Evolutionary conservation across 768 basidiomycete species (phyloP), one percentile per base, ranked within the genome.

Genomic region (Pholiota microspora): DNA sequence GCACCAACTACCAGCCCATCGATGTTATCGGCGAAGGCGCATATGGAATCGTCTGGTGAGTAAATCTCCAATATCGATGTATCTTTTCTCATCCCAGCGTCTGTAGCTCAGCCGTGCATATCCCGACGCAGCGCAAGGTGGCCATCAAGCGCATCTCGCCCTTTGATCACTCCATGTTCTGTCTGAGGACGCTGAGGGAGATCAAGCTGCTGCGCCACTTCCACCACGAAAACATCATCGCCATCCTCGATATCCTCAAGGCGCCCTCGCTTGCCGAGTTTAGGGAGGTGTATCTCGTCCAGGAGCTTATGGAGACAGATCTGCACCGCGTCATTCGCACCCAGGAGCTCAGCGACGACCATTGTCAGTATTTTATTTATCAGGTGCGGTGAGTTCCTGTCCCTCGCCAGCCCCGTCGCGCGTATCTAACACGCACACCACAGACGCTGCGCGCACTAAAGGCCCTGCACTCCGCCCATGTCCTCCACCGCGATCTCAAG

Each of bases 331-430:
- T 99, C 45, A 98, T 99, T 62, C 81, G 92, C 23, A 96, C 97
- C 0, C 96, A 98, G 71, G 84, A 90, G 55, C 78, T 99, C 36
- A 89, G 88, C 54, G 96, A 98, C 67, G 94, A 98, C 66, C 95
- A 98, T 67, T 88, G 86, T 62, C 94, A 98, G 71, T 99, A 99
- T 70, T 98, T 99, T 67, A 87, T 96, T 60, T 99, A 99, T 69
- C 96, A 98, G 79, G 87, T 85, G 57, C 47, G 74, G 68, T 54
- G 34, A 45, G 38, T 61, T n/a, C 51, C 45, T 35, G 24, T 53
- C 44, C 51, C 27, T 28, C 24, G 34, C 42, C 38, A 53, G 28
- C 21, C 34, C 23, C 46, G 49, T 31, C 55, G 47, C 48, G 42
- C 55, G 15, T 35, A 47, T 16, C 49, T 36, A 27, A 36, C 46